Conservation (phyloP, 148 eudicot species). For the Polygonum maritimum region DNA sequence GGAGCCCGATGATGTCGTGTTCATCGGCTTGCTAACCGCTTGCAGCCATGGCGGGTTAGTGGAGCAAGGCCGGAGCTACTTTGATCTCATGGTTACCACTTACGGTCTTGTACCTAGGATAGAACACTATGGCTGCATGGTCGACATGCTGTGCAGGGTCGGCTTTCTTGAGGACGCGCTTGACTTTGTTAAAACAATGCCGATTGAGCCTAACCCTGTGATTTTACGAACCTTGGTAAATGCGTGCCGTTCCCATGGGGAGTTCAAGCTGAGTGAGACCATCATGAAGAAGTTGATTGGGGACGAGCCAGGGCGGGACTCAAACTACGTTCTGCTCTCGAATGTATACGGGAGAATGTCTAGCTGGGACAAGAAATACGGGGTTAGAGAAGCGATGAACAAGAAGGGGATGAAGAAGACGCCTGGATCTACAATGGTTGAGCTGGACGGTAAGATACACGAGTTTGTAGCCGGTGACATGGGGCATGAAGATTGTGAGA, state of each 20-base stretch:
- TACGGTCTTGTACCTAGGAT: conserved; percentile 37
- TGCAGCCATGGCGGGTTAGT: conserved; percentile 71
- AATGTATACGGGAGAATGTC: conserved; percentile 49
- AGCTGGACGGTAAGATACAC: conserved; percentile 30
- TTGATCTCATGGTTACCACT: conserved; percentile 29
- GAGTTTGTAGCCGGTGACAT: conserved; percentile 43
- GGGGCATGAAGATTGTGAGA: conserved; percentile 21
- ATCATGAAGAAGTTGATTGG: conserved; percentile 28
- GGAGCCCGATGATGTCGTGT: conserved; percentile 42
- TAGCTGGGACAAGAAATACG: conserved; percentile 47
- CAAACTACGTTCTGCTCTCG: conserved; percentile 48
- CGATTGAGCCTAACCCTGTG: conserved; percentile 52
- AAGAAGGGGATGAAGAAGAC: conserved; percentile 42
- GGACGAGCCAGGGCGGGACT: conserved; percentile 39
- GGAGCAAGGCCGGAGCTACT: conserved; percentile 41
- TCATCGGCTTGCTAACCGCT: conserved; percentile 59
- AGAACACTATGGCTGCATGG: conserved; percentile 76
- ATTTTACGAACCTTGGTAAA: conserved; percentile 48
- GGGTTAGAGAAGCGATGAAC: conserved; percentile 41
- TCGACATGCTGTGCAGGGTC: conserved; percentile 57
- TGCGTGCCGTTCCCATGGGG: conserved; percentile 44
- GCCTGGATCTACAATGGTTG: conserved; percentile 53
- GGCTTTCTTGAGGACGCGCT: conserved; percentile 52
- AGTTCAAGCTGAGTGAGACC: conserved; percentile 42
- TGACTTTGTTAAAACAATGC: conserved; percentile 46